Percentiles rank a stretch among this genome's conserved stretches.
Evolutionary conservation across 2,329 filamentous ascomycete genomes (phyloP).

Genomic region (Ceratocystiopsis sp.): DNA sequence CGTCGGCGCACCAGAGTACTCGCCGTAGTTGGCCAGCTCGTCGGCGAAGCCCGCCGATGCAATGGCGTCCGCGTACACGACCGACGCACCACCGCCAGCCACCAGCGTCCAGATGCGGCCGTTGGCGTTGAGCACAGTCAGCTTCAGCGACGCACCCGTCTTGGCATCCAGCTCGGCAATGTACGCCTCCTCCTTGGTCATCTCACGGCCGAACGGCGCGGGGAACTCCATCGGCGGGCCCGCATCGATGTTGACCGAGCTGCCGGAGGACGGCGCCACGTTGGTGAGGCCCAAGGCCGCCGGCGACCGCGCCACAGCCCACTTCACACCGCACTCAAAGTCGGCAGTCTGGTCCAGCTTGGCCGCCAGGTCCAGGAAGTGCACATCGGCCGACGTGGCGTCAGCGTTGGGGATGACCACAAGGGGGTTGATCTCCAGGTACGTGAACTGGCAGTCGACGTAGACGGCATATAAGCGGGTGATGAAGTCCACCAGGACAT

Average conservation of each 20-base stretch:
- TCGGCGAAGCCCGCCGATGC: slow-evolving; percentile 88
- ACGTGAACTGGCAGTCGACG: slow-evolving; percentile 99
- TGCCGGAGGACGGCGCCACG: slow-evolving; percentile 41
- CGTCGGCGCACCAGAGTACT: slow-evolving; percentile 97
- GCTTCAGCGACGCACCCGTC: slow-evolving; percentile 96
- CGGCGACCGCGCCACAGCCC: slow-evolving; percentile 88
- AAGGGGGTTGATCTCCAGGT: slow-evolving; percentile 98
- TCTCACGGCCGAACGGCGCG: slow-evolving; percentile 93
- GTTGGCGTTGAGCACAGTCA: slow-evolving; percentile 81
- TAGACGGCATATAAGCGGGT: slow-evolving; percentile 96
- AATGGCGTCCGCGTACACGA: slow-evolving; percentile 98
- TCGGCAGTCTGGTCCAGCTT: slow-evolving; percentile 99
- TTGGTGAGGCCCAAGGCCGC: slow-evolving; percentile 70
- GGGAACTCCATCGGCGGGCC: slow-evolving; percentile 98
- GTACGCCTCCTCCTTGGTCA: slow-evolving; percentile 98
- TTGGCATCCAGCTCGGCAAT: slow-evolving; percentile 98
- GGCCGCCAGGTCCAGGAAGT: slow-evolving; percentile 96
- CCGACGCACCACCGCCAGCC: slow-evolving; percentile 96
- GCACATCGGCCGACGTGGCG: slow-evolving; percentile 79
- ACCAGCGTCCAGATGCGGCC: slow-evolving; percentile 97
- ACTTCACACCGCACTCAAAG: slow-evolving; percentile 98
- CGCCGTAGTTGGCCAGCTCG: slow-evolving; percentile 97
- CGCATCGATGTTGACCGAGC: slow-evolving; percentile 83
- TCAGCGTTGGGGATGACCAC: slow-evolving; percentile 93
- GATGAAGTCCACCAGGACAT: slow-evolving; percentile 98